These are phyloP conservation scores for Penicillium sumatraense DNA, from an alignment of 2,329 filamentous ascomycete species.

Conservation along the genomic window DNA sequence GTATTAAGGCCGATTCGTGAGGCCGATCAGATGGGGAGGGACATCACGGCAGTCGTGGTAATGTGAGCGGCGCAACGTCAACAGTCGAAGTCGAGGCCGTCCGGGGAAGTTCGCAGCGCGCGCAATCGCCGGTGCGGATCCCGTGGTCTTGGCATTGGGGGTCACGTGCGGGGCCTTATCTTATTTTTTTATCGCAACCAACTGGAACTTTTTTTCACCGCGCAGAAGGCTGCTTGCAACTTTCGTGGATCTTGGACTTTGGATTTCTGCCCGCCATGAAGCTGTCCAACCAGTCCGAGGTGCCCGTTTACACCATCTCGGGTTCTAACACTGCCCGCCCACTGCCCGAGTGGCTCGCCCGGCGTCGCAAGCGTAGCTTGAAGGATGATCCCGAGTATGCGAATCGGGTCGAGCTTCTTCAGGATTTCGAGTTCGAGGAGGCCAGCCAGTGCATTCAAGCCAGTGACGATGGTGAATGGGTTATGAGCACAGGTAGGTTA, in stretches of 20 bases:
- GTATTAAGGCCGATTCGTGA: slow-evolving; percentile 22
- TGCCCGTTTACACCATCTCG: slow-evolving; percentile 93
- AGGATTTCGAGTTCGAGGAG: slow-evolving; percentile 98
- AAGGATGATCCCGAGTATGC: slow-evolving; percentile 93
- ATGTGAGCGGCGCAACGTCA: too few relatives aligned
- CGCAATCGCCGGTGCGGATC: background rate
- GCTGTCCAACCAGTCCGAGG: slow-evolving; percentile 69
- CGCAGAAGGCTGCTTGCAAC: background rate
- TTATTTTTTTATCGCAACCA: slow-evolving; percentile 31
- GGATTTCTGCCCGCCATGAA: slow-evolving; percentile 49
- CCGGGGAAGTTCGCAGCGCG: slow-evolving; percentile 35
- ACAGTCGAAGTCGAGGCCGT: slow-evolving; percentile 19
- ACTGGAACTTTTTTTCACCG: slow-evolving; percentile 24
- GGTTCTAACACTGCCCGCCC: slow-evolving; percentile 85
- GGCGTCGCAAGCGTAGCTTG: slow-evolving; percentile 84
- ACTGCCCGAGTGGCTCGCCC: slow-evolving; percentile 92
- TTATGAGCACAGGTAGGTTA: slow-evolving; percentile 81
- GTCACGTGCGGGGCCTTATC: slow-evolving; percentile 40
- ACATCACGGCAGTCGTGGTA: slow-evolving; percentile 17
- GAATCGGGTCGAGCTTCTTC: slow-evolving; percentile 89
- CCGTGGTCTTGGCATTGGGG: background rate
- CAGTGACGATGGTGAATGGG: slow-evolving; percentile 95
- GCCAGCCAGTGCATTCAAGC: slow-evolving; percentile 87
- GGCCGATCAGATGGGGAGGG: slow-evolving; percentile 21
- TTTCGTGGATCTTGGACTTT: too few relatives aligned